These are phyloP conservation scores for Cyphellophora attinorum DNA, from an alignment of 2,329 filamentous ascomycete genomes.

Conservation along the genomic window DNA sequence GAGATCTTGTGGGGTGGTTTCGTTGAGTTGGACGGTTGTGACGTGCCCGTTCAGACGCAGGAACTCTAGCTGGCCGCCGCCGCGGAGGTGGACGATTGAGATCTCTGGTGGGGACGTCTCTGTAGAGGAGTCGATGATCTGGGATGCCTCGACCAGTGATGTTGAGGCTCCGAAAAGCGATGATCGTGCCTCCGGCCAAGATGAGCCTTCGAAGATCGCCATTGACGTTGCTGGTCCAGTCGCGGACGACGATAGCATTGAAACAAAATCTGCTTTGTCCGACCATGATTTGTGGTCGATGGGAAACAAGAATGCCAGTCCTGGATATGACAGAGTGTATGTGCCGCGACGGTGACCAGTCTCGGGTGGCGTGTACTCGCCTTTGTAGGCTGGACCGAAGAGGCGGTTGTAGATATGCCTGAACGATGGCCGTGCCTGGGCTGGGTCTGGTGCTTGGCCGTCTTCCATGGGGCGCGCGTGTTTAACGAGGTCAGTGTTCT, in stretches of 20 bases:
- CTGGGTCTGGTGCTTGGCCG: slow-evolving; percentile 21
- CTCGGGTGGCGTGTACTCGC: slow-evolving; percentile 71
- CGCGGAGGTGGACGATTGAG: slow-evolving; percentile 67
- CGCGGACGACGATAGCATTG: slow-evolving; percentile 68
- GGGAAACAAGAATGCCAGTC: slow-evolving; percentile 85
- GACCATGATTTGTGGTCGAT: slow-evolving; percentile 67
- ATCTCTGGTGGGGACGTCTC: slow-evolving; percentile 84
- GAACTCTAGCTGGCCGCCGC: slow-evolving; percentile 69
- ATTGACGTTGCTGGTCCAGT: slow-evolving; percentile 72
- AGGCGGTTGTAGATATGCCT: slow-evolving; percentile 84
- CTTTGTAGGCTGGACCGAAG: slow-evolving; percentile 88
- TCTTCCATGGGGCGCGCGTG: slow-evolving; percentile 32
- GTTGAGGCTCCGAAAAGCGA: slow-evolving; percentile 67
- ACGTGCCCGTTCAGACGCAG: slow-evolving; percentile 58
- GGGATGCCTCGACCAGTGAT: slow-evolving; percentile 62
- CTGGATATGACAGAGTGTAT: slow-evolving; percentile 89
- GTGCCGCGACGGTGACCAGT: slow-evolving; percentile 51
- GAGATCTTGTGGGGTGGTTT: slow-evolving; percentile 86
- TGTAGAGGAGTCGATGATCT: slow-evolving; percentile 59
- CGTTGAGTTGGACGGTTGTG: slow-evolving; percentile 65
- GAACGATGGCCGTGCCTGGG: slow-evolving; percentile 61
- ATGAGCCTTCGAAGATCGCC: slow-evolving; percentile 82
- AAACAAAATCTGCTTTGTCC: slow-evolving; percentile 67
- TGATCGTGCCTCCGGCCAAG: slow-evolving; percentile 75
- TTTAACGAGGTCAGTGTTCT: slow-evolving; percentile 68